Evolutionary conservation across 1,284 basidiomycete genomes (phyloP).

Genomic region (Ceratobasidium sp.): DNA sequence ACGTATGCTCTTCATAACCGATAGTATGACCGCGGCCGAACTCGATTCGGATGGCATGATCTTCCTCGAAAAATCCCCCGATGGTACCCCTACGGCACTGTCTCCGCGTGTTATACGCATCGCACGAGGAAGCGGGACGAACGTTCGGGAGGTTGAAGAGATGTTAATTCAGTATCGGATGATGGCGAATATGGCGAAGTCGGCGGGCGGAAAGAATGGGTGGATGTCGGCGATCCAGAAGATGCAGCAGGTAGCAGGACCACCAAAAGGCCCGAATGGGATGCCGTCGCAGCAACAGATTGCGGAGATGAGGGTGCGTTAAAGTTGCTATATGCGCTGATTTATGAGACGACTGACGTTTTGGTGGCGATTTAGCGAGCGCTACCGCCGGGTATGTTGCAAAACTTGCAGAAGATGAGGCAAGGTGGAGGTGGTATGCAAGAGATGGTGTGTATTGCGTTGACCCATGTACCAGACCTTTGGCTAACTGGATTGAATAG

Average conservation of each 20-base stretch:
- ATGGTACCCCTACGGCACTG: slow-evolving; percentile 83
- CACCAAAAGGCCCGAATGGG: slow-evolving; percentile 84
- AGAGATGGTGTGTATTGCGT: slow-evolving; percentile 80
- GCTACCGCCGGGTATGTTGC: slow-evolving; percentile 90
- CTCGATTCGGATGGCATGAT: slow-evolving; percentile 95
- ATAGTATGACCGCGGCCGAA: slow-evolving; percentile 95
- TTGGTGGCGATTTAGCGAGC: slow-evolving; percentile 68
- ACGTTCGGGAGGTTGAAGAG: slow-evolving; percentile 96
- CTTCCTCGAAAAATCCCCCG: slow-evolving; percentile 87
- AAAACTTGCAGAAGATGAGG: slow-evolving; percentile 87
- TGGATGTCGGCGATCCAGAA: slow-evolving; percentile 92
- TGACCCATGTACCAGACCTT: background rate
- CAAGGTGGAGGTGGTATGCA: slow-evolving; percentile 86
- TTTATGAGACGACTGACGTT: background rate
- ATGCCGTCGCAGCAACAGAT: slow-evolving; percentile 94
- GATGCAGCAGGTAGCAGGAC: slow-evolving; percentile 87
- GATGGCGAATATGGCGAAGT: slow-evolving; percentile 98
- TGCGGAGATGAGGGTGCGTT: slow-evolving; percentile 86
- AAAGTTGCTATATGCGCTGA: slow-evolving; percentile 38
- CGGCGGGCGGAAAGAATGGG: slow-evolving; percentile 96
- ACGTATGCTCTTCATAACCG: slow-evolving; percentile 98
- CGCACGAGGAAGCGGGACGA: slow-evolving; percentile 95
- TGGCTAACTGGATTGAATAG: slow-evolving; percentile 50
- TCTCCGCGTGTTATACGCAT: slow-evolving; percentile 87
- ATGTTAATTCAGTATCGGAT: slow-evolving; percentile 94